Conservation (phyloP, 768 basidiomycete genomes). For the Xerocomellus amylosporus region DNA sequence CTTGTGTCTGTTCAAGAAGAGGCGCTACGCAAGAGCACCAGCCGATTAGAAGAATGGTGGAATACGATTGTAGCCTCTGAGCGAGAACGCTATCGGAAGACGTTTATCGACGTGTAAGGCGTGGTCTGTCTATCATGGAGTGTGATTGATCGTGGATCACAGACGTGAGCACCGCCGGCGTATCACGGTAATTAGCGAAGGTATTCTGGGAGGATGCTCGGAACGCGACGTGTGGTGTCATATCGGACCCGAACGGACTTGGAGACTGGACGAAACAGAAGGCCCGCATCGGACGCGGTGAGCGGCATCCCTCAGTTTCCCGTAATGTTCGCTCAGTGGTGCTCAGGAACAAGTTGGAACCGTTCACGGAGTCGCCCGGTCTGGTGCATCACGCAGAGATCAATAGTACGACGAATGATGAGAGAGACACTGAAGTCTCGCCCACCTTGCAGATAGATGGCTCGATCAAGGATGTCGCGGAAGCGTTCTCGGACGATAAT, state of each 20-base stretch:
- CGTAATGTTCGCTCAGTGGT: neutral
- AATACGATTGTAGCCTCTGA: constrained; percentile 66
- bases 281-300: constrained; percentile 86
- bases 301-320: constrained; percentile 5
- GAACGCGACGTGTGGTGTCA: constrained; percentile 86
- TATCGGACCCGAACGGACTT: constrained; percentile 44
- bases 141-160: neutral
- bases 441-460: constrained; percentile 38
- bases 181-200: constrained; percentile 56
- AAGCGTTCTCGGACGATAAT: constrained; percentile 14
- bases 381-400: constrained; percentile 30
- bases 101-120: constrained; percentile 63
- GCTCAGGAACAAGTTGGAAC: constrained; percentile 74
- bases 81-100: constrained; percentile 68
- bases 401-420: constrained; percentile 38
- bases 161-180: constrained; percentile 81
- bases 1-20: constrained; percentile 26
- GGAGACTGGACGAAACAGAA: constrained; percentile 90
- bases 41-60: constrained; percentile 70
- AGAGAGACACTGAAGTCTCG: constrained; percentile 41
- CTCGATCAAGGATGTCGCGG: constrained; percentile 16
- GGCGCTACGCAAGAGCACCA: constrained; percentile 58
- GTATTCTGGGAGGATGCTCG: constrained; percentile 58
- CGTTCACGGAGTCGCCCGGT: constrained; percentile 43
- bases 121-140: neutral